Percentiles rank a stretch among this genome's conserved stretches.
These are phyloP conservation scores for Entonaema liquescens DNA, from an alignment of 495 filamentous ascomycete genomes.

Conservation along the genomic window DNA sequence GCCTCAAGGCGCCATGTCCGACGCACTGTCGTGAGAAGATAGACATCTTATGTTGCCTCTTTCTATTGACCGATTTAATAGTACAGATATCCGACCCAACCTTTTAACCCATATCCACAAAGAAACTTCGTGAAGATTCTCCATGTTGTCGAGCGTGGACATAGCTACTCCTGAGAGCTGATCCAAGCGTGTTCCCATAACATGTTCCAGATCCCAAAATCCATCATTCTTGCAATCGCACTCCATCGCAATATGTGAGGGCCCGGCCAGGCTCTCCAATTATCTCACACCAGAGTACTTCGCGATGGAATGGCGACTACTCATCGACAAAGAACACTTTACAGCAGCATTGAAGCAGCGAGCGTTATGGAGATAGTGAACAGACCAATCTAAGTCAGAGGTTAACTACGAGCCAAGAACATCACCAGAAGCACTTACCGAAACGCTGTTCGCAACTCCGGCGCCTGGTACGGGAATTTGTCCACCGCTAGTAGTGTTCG, in stretches of 20 bases:
- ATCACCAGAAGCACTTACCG: conserved; percentile 23
- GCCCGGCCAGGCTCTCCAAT: background rate
- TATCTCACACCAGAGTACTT: too few species aligned
- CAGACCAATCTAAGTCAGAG: conserved; percentile 25
- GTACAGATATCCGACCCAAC: background rate
- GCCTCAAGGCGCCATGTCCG: background rate
- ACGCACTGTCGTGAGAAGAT: background rate
- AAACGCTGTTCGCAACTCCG: conserved; percentile 24
- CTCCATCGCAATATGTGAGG: background rate
- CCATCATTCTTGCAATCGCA: background rate
- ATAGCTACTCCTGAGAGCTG: background rate
- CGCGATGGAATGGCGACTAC: background rate
- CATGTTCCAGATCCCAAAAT: background rate
- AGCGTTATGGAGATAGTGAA: conserved; percentile 29
- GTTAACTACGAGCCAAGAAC: conserved; percentile 15
- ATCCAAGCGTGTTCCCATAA: background rate
- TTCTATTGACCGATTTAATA: background rate
- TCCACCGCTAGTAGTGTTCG: conserved; percentile 26
- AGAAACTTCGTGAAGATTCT: background rate
- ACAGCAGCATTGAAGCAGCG: conserved; percentile 33
- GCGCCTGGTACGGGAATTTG: conserved; percentile 17
- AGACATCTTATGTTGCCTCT: background rate
- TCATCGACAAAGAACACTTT: background rate
- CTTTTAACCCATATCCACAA: background rate
- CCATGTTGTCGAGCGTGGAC: background rate